These are phyloP conservation scores for Phialophora expanda DNA, from an alignment of 2,329 filamentous ascomycete species.

Conservation along the genomic window DNA sequence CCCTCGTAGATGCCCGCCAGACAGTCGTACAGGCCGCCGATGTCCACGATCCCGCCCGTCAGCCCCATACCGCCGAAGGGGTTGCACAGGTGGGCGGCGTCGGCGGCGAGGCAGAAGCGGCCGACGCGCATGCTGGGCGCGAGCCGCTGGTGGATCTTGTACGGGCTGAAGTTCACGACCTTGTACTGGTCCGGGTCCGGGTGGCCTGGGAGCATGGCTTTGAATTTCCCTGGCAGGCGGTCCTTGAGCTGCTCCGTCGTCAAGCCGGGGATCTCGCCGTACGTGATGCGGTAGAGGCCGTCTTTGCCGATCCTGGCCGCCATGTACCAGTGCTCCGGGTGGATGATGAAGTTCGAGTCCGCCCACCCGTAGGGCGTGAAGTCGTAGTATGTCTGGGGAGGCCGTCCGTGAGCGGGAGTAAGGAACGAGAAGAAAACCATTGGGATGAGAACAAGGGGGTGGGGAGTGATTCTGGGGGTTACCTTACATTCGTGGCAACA, in stretches of 20 bases:
- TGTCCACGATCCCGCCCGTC: constrained; percentile 68
- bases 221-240: constrained; percentile 62
- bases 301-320: constrained; percentile 64
- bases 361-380: constrained; percentile 54
- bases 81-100: constrained; percentile 60
- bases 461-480: too few relatives aligned
- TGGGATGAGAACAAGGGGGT: not conserved
- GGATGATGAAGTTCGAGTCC: constrained; percentile 60
- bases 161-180: constrained; percentile 63
- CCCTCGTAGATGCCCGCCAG: constrained; percentile 53
- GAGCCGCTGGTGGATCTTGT: constrained; percentile 67
- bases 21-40: constrained; percentile 66
- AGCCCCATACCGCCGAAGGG: constrained; percentile 65
- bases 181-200: constrained; percentile 64
- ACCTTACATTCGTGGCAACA: constrained; percentile 37
- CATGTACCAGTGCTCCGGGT: constrained; percentile 68
- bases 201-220: constrained; percentile 63
- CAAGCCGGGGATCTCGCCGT: constrained; percentile 63
- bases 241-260: constrained; percentile 59
- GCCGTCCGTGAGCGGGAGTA: not conserved
- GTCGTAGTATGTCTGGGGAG: constrained; percentile 63
- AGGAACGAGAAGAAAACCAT: not conserved
- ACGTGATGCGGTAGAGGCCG: constrained; percentile 68
- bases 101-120: constrained; percentile 62
- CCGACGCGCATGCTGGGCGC: constrained; percentile 63